A percentile compares a stretch with the other conserved stretches of the same genome.
Evolutionary conservation across 345 rosid species (phyloP).

Genomic region (Dipteronia sinensis): DNA sequence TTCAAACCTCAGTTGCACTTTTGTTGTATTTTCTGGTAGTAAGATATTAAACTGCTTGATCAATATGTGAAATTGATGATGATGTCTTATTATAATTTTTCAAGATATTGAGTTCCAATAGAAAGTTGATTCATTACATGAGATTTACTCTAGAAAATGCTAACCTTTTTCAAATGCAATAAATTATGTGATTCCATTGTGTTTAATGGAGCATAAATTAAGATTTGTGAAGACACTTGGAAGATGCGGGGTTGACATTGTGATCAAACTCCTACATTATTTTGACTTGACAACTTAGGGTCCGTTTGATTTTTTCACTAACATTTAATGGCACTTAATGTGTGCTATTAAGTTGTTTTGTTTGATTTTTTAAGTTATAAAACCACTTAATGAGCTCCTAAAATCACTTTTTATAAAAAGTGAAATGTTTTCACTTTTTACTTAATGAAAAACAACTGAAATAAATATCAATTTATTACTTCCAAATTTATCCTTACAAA

Average conservation of each 20-base stretch:
- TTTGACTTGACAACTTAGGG: neutral
- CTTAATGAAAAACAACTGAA: no score
- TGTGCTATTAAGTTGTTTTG: no score
- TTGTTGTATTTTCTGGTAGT: neutral
- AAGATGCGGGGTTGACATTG: neutral
- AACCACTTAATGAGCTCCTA: no score
- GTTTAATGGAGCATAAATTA: neutral
- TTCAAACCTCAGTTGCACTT: neutral
- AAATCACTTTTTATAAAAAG: no score
- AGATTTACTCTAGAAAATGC: neutral
- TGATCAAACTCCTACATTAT: neutral
- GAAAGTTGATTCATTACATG: neutral
- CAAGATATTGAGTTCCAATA: neutral
- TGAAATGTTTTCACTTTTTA: no score
- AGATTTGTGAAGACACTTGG: neutral
- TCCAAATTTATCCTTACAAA: no score
- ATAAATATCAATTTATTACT: no score
- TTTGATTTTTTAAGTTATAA: no score
- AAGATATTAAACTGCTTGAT: slow-evolving; percentile 1
- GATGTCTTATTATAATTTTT: neutral
- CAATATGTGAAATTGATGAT: neutral
- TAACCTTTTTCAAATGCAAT: neutral
- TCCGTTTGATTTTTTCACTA: no score
- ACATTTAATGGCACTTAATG: no score
- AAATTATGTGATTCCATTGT: neutral